Conservation (phyloP, 1,284 basidiomycete species). For the Tylopilus sp. region DNA sequence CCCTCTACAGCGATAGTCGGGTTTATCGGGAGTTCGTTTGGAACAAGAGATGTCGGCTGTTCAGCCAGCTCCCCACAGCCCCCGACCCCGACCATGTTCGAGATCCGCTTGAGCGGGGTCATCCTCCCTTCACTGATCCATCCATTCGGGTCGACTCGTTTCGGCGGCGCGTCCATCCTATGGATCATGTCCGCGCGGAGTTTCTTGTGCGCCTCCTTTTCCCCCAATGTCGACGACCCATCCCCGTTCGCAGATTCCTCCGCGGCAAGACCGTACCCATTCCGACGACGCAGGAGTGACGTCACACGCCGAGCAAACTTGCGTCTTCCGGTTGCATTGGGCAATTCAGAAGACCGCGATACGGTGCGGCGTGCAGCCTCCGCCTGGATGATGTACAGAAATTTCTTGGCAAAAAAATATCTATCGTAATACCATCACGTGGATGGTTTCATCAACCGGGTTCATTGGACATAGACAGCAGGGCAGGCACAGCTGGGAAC, state of each 20-base stretch:
- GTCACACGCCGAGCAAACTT: slow-evolving; percentile 33
- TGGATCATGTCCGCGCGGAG: slow-evolving; percentile 83
- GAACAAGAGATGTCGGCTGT: slow-evolving; percentile 1
- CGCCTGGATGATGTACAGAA: slow-evolving; percentile 61
- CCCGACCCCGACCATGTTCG: slow-evolving; percentile 3
- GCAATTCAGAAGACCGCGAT: slow-evolving; percentile 8
- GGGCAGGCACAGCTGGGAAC: slow-evolving; percentile 13
- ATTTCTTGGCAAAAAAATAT: slow-evolving; percentile 71
- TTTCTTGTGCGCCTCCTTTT: slow-evolving; percentile 30
- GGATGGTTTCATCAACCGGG: background rate
- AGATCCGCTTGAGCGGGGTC: slow-evolving; percentile 19
- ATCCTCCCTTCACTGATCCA: slow-evolving; percentile 51
- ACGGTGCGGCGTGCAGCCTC: slow-evolving; percentile 35
- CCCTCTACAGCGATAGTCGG: background rate
- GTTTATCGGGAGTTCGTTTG: background rate
- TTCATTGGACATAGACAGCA: background rate
- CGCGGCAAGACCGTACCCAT: slow-evolving; percentile 17
- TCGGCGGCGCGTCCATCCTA: slow-evolving; percentile 72
- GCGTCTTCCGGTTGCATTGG: slow-evolving; percentile 20
- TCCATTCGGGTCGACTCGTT: slow-evolving; percentile 80
- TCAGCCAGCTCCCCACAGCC: slow-evolving; percentile 1
- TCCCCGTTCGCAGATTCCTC: slow-evolving; percentile 25
- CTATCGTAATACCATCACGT: slow-evolving; percentile 34
- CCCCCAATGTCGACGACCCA: slow-evolving; percentile 14
- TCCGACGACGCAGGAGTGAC: slow-evolving; percentile 32